Evolutionary conservation across 495 filamentous ascomycete genomes (phyloP).

Genomic region (Podospora bellae-mahoneyi): DNA sequence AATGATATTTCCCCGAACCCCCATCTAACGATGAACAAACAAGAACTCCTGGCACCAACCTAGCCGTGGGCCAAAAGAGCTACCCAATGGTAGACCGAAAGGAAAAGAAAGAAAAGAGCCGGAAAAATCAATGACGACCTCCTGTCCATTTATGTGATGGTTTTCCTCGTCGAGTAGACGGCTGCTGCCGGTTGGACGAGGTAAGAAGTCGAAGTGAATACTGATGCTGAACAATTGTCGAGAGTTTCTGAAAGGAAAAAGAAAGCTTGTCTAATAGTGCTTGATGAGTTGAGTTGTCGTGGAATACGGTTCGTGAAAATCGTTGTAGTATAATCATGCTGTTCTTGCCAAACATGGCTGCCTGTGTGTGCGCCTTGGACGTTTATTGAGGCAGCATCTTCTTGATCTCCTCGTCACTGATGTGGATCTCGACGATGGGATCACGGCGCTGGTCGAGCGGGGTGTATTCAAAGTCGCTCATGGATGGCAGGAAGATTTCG

Average conservation of each 20-base stretch:
- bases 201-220: not conserved
- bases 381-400: slow-evolving; percentile 51
- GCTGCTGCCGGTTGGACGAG: not conserved
- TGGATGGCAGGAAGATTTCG: slow-evolving; percentile 58
- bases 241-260: not conserved
- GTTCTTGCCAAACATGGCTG: not conserved
- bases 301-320: slow-evolving; percentile 1
- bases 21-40: slow-evolving; percentile 1
- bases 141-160: not conserved
- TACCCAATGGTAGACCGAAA: slow-evolving; percentile 6
- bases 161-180: not conserved
- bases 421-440: slow-evolving; percentile 62
- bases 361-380: not conserved
- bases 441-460: slow-evolving; percentile 63
- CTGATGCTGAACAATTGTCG: not conserved
- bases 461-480: slow-evolving; percentile 54
- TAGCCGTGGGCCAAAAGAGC: not conserved
- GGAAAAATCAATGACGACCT: slow-evolving; percentile 7
- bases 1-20: not conserved
- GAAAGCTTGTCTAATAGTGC: not conserved
- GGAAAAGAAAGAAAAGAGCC: slow-evolving; percentile 8
- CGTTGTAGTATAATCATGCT: not conserved
- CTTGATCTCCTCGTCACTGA: slow-evolving; percentile 62
- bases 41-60: slow-evolving; percentile 6
- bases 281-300: not conserved